Conservation (phyloP, 306 rosid genomes). For the Corylus heterophylla region DNA sequence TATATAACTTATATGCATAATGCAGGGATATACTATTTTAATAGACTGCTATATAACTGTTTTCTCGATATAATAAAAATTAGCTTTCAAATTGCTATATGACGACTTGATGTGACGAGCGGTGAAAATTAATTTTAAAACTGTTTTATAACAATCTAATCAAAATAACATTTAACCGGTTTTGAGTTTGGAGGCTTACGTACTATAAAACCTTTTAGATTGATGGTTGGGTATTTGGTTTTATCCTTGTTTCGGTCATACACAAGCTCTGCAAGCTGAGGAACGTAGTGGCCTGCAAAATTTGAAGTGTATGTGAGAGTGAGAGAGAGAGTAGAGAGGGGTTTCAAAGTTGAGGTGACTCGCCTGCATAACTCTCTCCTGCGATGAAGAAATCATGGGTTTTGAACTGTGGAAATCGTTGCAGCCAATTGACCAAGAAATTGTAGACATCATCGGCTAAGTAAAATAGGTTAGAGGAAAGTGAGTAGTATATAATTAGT, state of each 20-base stretch:
- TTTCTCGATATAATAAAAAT: too few species aligned
- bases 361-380: slow-evolving; percentile 66
- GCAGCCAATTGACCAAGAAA: slow-evolving; percentile 63
- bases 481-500: slow-evolving; percentile 8
- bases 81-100: neutral
- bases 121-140: too few species aligned
- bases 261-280: slow-evolving; percentile 56
- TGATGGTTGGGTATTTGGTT: slow-evolving; percentile 38
- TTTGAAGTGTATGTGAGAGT: neutral
- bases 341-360: slow-evolving; percentile 13
- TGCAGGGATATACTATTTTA: too few species aligned
- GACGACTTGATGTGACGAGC: too few species aligned
- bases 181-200: slow-evolving; percentile 21
- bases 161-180: too few species aligned
- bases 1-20: too few species aligned
- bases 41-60: too few species aligned
- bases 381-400: slow-evolving; percentile 50
- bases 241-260: slow-evolving; percentile 48
- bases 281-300: slow-evolving; percentile 55
- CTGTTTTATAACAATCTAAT: too few species aligned
- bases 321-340: slow-evolving; percentile 5
- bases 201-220: slow-evolving; percentile 62
- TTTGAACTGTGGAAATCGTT: slow-evolving; percentile 50
- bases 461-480: slow-evolving; percentile 2
- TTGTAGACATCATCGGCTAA: slow-evolving; percentile 60